Base-by-base conservation (phyloP, 768 basidiomycete genomes). In the Lactifluus echinatus region DNA sequence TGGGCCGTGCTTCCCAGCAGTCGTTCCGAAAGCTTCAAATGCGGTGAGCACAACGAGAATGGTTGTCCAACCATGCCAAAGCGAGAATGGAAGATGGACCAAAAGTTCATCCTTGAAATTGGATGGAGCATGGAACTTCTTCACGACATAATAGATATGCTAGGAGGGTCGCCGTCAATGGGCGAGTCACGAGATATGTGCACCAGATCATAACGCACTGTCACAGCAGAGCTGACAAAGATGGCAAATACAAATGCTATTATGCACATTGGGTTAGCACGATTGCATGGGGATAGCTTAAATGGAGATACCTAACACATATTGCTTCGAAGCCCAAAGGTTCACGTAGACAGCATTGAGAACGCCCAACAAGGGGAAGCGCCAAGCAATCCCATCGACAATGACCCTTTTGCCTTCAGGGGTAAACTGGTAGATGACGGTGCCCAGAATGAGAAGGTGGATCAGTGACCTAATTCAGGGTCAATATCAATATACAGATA, bases 111-210 rank as follows among this genome's bases (percentile, higher is more conserved):
- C 93, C 21, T 76, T 75, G 43, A 78, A 63, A 58, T 68, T 79
- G 65, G 87, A 77, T 26, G 89, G 73, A 26, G 77, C 70, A 69
- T 93, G 84, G 60, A 83, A 79, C 72, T 93, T 91, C 79, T 95
- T 94, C 68, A 97, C 86, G 57, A 89, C 75, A 68, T 94, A 97
- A 75, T 98, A 96, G 69, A 95, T 89, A 71, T 94, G 92, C 79
- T 86, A 67, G 2, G n/a, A n/a, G 75, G 67, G 45, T 68, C 2
- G 17, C 31, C 36, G 26, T 69, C 14, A 71, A 65, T 57, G 60
- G 75, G 63, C 47, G 71, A 64, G 17, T 70, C 67, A 49, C 21
- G 3, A 69, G 64, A 75, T 67, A 65, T 3, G 15, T 7, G 12
- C 2, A 4, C n/a, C 17, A 26, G 44, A 17, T 23, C 3, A 31